A percentile compares a stretch with the other conserved stretches of the same genome.
Conservation (phyloP, 495 filamentous ascomycete species). For the Recurvomyces mirabilis region DNA sequence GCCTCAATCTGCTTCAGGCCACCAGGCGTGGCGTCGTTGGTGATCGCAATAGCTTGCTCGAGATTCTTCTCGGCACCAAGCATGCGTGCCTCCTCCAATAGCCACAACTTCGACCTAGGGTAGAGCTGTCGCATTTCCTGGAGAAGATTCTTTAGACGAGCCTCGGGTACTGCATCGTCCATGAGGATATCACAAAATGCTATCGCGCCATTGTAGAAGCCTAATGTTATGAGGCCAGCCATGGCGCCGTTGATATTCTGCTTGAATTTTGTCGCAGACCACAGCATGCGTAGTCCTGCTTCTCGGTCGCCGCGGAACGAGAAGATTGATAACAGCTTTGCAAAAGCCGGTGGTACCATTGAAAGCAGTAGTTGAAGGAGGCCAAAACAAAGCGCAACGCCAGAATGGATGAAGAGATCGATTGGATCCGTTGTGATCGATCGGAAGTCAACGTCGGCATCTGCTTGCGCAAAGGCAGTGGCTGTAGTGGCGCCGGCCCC, state of each 20-base stretch:
- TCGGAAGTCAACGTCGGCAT: conserved; percentile 15
- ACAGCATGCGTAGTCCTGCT: conserved; percentile 71
- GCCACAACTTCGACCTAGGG: conserved; percentile 76
- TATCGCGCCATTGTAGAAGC: conserved; percentile 77
- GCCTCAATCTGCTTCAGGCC: conserved; percentile 78
- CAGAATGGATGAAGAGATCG: conserved; percentile 81
- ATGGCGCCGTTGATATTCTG: conserved; percentile 81
- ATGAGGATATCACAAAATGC: conserved; percentile 83
- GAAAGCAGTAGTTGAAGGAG: conserved; percentile 74
- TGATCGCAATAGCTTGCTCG: conserved; percentile 53
- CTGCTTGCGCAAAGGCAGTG: conserved; percentile 8
- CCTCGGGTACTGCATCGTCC: conserved; percentile 58
- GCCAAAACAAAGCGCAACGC: conserved; percentile 79
- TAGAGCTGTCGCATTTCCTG: conserved; percentile 64
- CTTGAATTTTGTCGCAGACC: conserved; percentile 77
- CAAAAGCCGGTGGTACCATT: conserved; percentile 83
- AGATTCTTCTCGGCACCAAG: conserved; percentile 55
- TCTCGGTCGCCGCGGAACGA: conserved; percentile 88
- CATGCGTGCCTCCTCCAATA: conserved; percentile 80
- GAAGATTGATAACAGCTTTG: conserved; percentile 70
- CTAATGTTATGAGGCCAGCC: conserved; percentile 66
- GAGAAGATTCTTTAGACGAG: conserved; percentile 57
- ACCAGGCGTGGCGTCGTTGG: conserved; percentile 46
- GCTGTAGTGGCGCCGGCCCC: not conserved
- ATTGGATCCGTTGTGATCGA: conserved; percentile 26